Percentiles rank a stretch among this genome's conserved stretches.
Conservation (phyloP, 192 early-diverging fungal genomes). For the Backusella westeae region DNA sequence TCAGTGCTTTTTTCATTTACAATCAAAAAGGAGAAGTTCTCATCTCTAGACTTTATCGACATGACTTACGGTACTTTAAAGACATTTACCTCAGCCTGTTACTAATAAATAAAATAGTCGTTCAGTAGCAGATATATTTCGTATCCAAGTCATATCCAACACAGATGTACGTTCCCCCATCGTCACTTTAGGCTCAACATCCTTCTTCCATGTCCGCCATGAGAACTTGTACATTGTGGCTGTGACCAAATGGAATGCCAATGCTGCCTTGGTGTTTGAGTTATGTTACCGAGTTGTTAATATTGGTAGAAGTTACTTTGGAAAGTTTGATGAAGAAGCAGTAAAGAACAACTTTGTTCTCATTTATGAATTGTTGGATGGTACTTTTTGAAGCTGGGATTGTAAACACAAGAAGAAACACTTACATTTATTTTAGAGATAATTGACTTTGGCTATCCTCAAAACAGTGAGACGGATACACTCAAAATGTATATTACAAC, state of each 20-base stretch:
- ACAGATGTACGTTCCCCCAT: constrained; percentile 87
- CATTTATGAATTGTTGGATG: constrained; percentile 83
- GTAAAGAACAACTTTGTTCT: constrained; percentile 88
- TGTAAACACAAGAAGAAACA: background rate
- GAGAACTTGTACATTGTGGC: constrained; percentile 97
- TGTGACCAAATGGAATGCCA: constrained; percentile 95
- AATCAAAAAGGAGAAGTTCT: constrained; percentile 99
- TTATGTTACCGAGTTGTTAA: constrained; percentile 92
- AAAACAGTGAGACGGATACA: constrained; percentile 81
- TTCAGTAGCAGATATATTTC: constrained; percentile 92
- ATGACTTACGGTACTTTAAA: constrained; percentile 84
- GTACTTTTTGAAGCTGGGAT: constrained; percentile 22
- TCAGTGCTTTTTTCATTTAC: constrained; percentile 95
- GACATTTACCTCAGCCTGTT: background rate
- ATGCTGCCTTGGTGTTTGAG: constrained; percentile 90
- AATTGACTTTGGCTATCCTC: constrained; percentile 86
- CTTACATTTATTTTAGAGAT: constrained; percentile 35
- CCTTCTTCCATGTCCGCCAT: constrained; percentile 96
- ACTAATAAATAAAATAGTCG: constrained; percentile 54
- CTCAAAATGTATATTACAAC: constrained; percentile 84
- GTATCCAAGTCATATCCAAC: constrained; percentile 94
- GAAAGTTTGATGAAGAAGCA: constrained; percentile 78
- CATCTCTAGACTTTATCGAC: constrained; percentile 91
- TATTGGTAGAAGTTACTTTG: constrained; percentile 92
- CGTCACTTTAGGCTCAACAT: constrained; percentile 83